Evolutionary conservation across 2,329 filamentous ascomycete genomes (phyloP), one percentile per base, ranked within the genome.

Genomic region (Aspergillus floridensis): DNA sequence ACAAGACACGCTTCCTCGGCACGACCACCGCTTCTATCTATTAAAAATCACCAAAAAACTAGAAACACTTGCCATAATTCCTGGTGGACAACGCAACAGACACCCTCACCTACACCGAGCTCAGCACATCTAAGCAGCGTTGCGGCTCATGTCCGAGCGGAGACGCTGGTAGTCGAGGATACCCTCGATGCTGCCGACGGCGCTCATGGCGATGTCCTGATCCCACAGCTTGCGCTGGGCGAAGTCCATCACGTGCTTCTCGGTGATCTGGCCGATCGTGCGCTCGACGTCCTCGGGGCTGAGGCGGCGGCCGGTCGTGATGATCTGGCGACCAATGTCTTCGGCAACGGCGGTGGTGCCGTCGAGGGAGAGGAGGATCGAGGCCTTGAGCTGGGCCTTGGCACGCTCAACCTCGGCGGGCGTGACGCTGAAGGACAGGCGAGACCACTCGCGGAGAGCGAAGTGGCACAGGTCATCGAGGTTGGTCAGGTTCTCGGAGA

Each of bases 381-480:
- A 96, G 64, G 95, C 95, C 87, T 99, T 99, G 72, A 99, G 89
- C 84, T 99, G 95, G 66, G 95, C 91, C 87, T 99, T 99, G 80
- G 95, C 95, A 70, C 95, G 93, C 87, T 99, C 95, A 63, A 93
- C 90, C 83, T 99, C 95, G 67, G 93, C 88, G 75, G 92, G 86
- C 73, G 85, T 88, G 72, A 99, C 95, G 80, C 88, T 90, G 83
- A 88, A 88, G 72, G 91, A 95, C 65, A 99, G 88, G 70, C 95
- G 91, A 72, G 93, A 92, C 95, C 95, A 99, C 85, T 99, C 95
- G 70, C 93, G 91, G 77, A 98, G 92, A 64, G 95, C 88, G 82
- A 99, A 99, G 87, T 99, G 95, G 70, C 97, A 90, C 56, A 99
- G 89, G 78, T 99, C 95, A 74, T 99, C 95, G 71, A 99, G 84